A percentile compares a stretch with the other conserved stretches of the same genome.
Evolutionary conservation across 1,284 basidiomycete species (phyloP).

Genomic region (Athelia sp.): DNA sequence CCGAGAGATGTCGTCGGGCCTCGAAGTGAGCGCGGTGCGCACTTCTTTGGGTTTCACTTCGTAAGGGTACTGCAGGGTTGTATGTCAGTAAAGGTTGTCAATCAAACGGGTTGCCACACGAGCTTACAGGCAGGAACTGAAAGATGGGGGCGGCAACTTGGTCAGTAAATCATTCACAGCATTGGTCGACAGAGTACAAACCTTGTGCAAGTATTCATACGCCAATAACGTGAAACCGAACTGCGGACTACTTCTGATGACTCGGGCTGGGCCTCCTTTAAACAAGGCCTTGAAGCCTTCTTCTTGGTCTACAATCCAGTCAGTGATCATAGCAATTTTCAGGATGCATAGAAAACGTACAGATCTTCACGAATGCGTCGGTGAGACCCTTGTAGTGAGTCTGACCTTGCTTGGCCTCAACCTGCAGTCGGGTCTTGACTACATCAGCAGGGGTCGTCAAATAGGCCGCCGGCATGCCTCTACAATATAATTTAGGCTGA

Average conservation of each 20-base stretch:
- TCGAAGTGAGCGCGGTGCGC: conserved; percentile 66
- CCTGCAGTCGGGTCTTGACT: conserved; percentile 97
- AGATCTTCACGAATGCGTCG: conserved; percentile 90
- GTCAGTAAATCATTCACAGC: conserved; percentile 1
- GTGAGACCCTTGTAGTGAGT: conserved; percentile 88
- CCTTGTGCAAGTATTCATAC: conserved; percentile 79
- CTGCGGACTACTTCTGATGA: conserved; percentile 83
- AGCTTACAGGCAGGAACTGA: conserved; percentile 68
- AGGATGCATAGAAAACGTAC: conserved; percentile 33
- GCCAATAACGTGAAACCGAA: conserved; percentile 93
- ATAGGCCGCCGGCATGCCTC: conserved; percentile 94
- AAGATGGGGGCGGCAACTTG: neutral
- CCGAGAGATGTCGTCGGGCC: conserved; percentile 79
- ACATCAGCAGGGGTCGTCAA: conserved; percentile 91
- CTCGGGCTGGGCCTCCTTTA: conserved; percentile 92
- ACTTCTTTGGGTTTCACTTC: conserved; percentile 57
- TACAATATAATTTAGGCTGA: conserved; percentile 27
- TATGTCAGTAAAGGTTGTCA: neutral
- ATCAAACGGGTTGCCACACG: conserved; percentile 2
- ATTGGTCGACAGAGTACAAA: conserved; percentile 21
- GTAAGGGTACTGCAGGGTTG: conserved; percentile 69
- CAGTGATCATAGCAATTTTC: conserved; percentile 11
- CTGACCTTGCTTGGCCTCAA: conserved; percentile 92
- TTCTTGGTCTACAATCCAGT: conserved; percentile 57
- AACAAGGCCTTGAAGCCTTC: conserved; percentile 89